These are phyloP conservation scores for Sophora flavescens DNA, from an alignment of 306 rosid genomes.

Conservation along the genomic window DNA sequence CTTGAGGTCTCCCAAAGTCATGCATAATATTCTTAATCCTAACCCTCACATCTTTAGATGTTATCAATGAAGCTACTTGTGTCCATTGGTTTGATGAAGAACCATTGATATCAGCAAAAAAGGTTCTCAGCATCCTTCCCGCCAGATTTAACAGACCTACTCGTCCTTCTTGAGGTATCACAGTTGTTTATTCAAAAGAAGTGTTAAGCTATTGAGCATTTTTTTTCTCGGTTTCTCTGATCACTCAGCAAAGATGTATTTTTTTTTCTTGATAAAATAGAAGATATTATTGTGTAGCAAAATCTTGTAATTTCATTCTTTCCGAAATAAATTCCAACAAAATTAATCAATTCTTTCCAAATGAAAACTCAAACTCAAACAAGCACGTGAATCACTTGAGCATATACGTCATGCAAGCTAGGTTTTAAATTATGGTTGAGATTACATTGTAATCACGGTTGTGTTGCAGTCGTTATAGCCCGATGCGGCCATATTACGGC, in stretches of 20 bases:
- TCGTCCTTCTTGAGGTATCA: conserved; percentile 28
- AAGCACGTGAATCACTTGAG: too few relatives aligned
- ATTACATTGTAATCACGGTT: too few relatives aligned
- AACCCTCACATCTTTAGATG: conserved; percentile 24
- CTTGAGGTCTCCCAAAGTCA: conserved; percentile 40
- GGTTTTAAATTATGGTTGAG: too few relatives aligned
- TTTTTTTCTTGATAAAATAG: too few relatives aligned
- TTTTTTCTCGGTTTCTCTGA: background rate
- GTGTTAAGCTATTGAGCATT: background rate
- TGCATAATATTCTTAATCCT: background rate
- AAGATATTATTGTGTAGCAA: background rate
- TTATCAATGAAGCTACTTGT: background rate
- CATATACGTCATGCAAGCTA: too few relatives aligned
- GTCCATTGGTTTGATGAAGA: conserved; percentile 43
- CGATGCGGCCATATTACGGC: too few relatives aligned
- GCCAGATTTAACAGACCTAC: conserved; percentile 46
- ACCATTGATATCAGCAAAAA: conserved; percentile 35
- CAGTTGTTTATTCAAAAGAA: background rate
- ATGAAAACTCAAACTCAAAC: too few relatives aligned
- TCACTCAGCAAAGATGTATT: background rate
- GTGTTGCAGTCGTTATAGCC: too few relatives aligned
- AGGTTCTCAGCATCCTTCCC: conserved; percentile 51
- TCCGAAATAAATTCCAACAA: too few relatives aligned
- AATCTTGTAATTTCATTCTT: too few relatives aligned
- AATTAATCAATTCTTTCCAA: too few relatives aligned